Evolutionary conservation across 768 basidiomycete species (phyloP).

Genomic region (Hypsizygus marmoreus): DNA sequence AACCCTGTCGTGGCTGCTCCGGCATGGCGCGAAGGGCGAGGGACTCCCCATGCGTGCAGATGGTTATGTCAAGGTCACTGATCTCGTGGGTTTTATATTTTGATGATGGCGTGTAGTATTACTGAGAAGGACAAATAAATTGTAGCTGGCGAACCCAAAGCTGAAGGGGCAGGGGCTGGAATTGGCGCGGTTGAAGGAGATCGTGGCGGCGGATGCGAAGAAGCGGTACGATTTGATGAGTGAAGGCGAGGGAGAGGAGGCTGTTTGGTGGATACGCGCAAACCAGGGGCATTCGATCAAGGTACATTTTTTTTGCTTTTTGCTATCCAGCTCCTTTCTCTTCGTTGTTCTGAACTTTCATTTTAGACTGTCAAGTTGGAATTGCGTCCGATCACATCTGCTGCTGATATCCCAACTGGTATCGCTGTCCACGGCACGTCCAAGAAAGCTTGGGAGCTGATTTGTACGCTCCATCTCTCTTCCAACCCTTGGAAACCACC

Average conservation of each 20-base stretch:
- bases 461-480: constrained; percentile 45
- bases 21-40: constrained; percentile 83
- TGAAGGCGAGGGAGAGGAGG: constrained; percentile 53
- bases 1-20: constrained; percentile 87
- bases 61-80: constrained; percentile 81
- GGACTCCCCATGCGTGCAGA: constrained; percentile 77
- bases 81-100: constrained; percentile 62
- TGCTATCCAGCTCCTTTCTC: not conserved
- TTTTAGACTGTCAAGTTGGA: constrained; percentile 74
- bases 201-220: constrained; percentile 71
- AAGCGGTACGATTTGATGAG: constrained; percentile 59
- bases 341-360: not conserved
- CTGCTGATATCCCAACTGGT: constrained; percentile 63
- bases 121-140: not conserved
- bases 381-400: constrained; percentile 55
- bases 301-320: constrained; percentile 38
- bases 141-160: constrained; percentile 70
- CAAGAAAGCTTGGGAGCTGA: constrained; percentile 65
- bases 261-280: constrained; percentile 92
- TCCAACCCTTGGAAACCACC: not conserved
- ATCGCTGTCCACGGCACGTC: constrained; percentile 86
- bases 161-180: constrained; percentile 56
- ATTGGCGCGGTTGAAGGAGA: constrained; percentile 51
- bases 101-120: not conserved
- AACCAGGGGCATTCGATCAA: constrained; percentile 90